Percentiles rank a stretch among this genome's conserved stretches.
Conservation (phyloP, 805 yeast genomes). For the Lipomyces sp. region DNA sequence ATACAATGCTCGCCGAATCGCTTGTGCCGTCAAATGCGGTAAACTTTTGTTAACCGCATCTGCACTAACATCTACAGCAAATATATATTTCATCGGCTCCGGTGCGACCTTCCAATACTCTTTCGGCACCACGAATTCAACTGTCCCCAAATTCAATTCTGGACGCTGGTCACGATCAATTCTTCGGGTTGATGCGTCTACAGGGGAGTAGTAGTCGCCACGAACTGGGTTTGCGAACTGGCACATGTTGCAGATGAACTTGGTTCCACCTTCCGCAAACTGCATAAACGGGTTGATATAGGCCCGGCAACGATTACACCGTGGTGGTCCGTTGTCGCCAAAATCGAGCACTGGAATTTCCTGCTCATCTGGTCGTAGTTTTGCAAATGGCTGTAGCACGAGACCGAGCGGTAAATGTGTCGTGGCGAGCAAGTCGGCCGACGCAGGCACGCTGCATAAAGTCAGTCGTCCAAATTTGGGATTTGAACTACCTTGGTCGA, state of each 20-base stretch:
- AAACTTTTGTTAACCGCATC: conserved; percentile 64
- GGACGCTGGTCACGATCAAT: conserved; percentile 68
- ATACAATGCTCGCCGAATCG: conserved; percentile 63
- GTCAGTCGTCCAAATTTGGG: conserved; percentile 79
- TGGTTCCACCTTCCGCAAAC: conserved; percentile 60
- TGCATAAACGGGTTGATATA: conserved; percentile 85
- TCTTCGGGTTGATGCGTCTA: conserved; percentile 66
- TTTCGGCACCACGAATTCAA: conserved; percentile 79
- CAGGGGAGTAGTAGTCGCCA: conserved; percentile 63
- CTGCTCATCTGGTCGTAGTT: conserved; percentile 51
- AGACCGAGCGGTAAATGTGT: conserved; percentile 83
- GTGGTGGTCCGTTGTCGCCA: conserved; percentile 67
- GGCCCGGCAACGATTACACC: conserved; percentile 91
- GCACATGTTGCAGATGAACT: conserved; percentile 85
- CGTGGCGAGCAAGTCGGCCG: conserved; percentile 68
- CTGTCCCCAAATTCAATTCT: conserved; percentile 80
- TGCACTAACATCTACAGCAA: conserved; percentile 70
- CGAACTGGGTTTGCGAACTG: conserved; percentile 74
- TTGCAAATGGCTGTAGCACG: conserved; percentile 84
- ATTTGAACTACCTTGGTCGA: conserved; percentile 84
- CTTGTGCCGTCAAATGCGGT: conserved; percentile 68
- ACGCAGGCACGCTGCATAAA: conserved; percentile 80
- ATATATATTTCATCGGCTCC: conserved; percentile 67
- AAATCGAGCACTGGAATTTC: conserved; percentile 74
- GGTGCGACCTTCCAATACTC: conserved; percentile 62